Base-by-base conservation (phyloP, 2,329 filamentous ascomycete genomes). In the Xylariaceae sp. region DNA sequence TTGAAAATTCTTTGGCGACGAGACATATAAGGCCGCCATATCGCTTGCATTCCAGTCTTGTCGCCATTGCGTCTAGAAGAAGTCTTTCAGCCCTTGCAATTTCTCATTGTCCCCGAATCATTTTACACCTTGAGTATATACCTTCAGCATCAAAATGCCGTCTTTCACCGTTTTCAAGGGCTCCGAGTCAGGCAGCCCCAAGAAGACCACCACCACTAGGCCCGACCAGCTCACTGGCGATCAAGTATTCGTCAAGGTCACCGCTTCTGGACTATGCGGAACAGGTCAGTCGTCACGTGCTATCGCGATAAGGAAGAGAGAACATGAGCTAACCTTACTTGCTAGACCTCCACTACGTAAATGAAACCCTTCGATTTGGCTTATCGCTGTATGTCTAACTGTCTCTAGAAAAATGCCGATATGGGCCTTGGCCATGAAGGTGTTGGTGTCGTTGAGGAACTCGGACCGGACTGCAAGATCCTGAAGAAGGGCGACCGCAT, bases 211-310 rank as follows among this genome's bases (percentile, higher is more conserved):
- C 37, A 76, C 72, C 33, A 68, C 64, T 16, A 71, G 66, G 44
- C 63, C 64, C 22, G 56, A 61, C 32, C 65, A 73, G 13, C 59
- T 78, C 32, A 55, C 53, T 2, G 63, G 66, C 38, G 72, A 81
- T 60, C 66, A 83, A 44, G 80, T 85, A 38, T 69, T 81, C 19
- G 58, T 87, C 55, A 73, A 72, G 41, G 68, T 86, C 47, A 85
- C 81, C 13, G 78, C 81, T 43, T 83, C 80, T 2, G 83, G 83
- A 22, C 67, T 86, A 38, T 87, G 83, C 59, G 79, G 78, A 37
- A 86, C 83, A 41, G 56, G 22, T 26, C 6, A 26, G 53, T 57
- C 22, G n/a, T 26, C 6, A 26, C 19, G 42, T 39, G 19, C 3
- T 18, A 16, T 9, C 9, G 19, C 19, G 9, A n/a, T 24, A 18